Evolutionary conservation across 345 rosid species (phyloP), one percentile per base, ranked within the genome.

Genomic region (Salix arbutifolia): DNA sequence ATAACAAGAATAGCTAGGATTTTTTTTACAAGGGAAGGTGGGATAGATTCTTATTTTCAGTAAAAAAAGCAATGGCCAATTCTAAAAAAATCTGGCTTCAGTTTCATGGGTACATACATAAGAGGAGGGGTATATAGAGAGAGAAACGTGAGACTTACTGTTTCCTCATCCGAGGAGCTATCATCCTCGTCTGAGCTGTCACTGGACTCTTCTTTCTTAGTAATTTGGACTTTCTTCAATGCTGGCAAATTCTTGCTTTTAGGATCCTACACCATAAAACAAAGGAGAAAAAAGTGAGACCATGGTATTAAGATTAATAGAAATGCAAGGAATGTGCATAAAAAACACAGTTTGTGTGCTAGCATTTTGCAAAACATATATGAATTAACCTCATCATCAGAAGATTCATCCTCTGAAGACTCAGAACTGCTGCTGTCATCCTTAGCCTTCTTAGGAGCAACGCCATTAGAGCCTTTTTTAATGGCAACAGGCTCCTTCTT

Each of bases 391-490:
- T 67, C 73, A 26, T 75, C 80, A 53, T 77, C 72, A 12, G 65
- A 76, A 38, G 81, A 78, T 7, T 67, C 76, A 65, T 72, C 72
- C 31, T 73, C 77, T 10, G 80, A 77, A 68, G 77, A 72, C 0
- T 79, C 81, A 2, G 53, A 50, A 68, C 70, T 64, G 50, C 78
- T 74, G 67, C 71, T 70, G 5, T 64, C 75, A 7, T 16, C 72
- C 30, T 75, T 79, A 18, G 48, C 60, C 66, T 79, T 79, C 52
- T 70, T 79, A 25, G 35, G 21, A 4, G 60, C 4, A 53, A 70
- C 73, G 44, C 72, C 65, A 60, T 67, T 71, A 2, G 77, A 13
- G 10, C 72, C 80, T 66, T 79, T 82, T 75, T 80, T 80, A 2
- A 66, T 69, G 30, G 5, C 68, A 26, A n/a, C 72, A 53, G 65